A percentile compares a stretch with the other conserved stretches of the same genome.
phyloP scores from a whole-genome alignment of 2,329 filamentous ascomycete species.

The Apiospora phragmitis region DNA sequence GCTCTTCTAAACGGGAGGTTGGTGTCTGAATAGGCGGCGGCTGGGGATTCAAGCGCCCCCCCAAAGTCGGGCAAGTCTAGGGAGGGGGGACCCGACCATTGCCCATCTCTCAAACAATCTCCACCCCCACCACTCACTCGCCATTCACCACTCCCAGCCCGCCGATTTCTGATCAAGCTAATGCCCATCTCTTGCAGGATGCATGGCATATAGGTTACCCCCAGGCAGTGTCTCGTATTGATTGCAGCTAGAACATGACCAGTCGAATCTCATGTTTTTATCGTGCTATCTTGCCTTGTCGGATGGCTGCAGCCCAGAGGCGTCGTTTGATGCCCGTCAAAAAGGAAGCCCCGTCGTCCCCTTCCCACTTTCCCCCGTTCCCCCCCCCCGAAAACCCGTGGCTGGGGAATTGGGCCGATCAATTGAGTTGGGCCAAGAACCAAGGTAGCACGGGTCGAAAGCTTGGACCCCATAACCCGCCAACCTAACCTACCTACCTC shows the following conservation, averaged over 20 bases:
- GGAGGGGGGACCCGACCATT: not conserved
- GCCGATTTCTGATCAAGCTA: not conserved
- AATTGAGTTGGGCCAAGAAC: not conserved
- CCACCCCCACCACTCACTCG: not conserved
- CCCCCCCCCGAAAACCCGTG: not conserved
- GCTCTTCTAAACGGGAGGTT: not conserved
- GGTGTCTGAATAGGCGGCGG: not conserved
- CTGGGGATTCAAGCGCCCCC: not conserved
- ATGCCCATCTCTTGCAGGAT: constrained; percentile 3
- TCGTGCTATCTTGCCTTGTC: not conserved
- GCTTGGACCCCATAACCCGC: not conserved
- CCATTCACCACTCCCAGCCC: not conserved
- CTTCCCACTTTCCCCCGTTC: not conserved
- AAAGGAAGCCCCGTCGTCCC: not conserved
- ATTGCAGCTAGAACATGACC: constrained; percentile 2
- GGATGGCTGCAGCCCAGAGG: not conserved
- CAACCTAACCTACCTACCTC: not conserved
- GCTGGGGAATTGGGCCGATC: not conserved
- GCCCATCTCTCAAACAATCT: not conserved
- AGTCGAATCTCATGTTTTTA: not conserved
- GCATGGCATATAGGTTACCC: not conserved
- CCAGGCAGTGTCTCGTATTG: constrained; percentile 6
- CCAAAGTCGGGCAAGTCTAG: not conserved
- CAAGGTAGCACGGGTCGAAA: not conserved
- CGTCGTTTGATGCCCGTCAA: not conserved